phyloP scores from a whole-genome alignment of 148 eudicot genomes.

The Rhododendron vialii region DNA sequence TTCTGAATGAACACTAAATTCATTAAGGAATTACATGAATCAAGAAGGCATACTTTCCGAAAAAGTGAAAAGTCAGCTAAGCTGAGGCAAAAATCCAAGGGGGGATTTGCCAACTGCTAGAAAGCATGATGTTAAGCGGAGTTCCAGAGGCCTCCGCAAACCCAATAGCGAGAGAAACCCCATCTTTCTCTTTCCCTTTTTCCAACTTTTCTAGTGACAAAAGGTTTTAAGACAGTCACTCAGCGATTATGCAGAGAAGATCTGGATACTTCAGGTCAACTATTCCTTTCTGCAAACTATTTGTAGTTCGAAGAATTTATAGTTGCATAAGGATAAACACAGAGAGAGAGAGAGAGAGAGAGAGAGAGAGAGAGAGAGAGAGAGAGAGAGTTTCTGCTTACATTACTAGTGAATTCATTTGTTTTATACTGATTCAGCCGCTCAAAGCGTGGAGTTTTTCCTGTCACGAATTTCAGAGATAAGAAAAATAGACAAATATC shows the following conservation, averaged over 20 bases:
- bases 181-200: not conserved
- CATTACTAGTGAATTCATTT: slow-evolving; percentile 37
- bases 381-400: slow-evolving; percentile 29
- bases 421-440: slow-evolving; percentile 36
- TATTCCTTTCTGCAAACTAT: not conserved
- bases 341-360: not conserved
- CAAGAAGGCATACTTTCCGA: not conserved
- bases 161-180: not conserved
- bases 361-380: not conserved
- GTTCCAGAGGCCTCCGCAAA: not conserved
- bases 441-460: slow-evolving; percentile 30
- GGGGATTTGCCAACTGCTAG: not conserved
- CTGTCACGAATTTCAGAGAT: slow-evolving; percentile 22
- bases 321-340: not conserved
- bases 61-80: not conserved
- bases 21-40: not conserved
- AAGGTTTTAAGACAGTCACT: not conserved
- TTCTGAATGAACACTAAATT: not conserved
- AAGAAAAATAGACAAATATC: not conserved
- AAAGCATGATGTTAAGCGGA: not conserved
- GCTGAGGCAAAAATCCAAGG: not conserved
- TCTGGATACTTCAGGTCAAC: not conserved
- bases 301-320: not conserved
- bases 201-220: not conserved
- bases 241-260: not conserved